A percentile compares a stretch with the other conserved stretches of the same genome.
Conservation (phyloP, 1,139 yeast genomes). For the Candida gigantensis region DNA sequence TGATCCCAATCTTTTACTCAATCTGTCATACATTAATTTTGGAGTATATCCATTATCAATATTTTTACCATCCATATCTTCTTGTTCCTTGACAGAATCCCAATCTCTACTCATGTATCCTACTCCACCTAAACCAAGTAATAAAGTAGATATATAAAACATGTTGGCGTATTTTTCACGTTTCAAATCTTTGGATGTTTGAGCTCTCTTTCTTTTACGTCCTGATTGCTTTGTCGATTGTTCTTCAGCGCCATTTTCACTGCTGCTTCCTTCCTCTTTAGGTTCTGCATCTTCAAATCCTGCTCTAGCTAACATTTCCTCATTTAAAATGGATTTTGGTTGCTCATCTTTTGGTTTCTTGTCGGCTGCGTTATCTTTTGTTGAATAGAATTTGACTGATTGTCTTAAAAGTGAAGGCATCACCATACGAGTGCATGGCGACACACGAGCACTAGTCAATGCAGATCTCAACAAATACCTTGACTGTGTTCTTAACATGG, state of each 20-base stretch:
- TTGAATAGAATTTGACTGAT: constrained; percentile 21
- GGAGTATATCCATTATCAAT: constrained; percentile 73
- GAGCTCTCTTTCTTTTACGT: constrained; percentile 53
- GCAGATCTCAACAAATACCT: constrained; percentile 9
- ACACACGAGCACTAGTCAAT: constrained; percentile 6
- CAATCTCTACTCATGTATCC: constrained; percentile 84
- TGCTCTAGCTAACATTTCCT: constrained; percentile 79
- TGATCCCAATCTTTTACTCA: constrained; percentile 69
- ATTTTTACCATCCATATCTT: constrained; percentile 46
- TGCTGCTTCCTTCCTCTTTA: constrained; percentile 11
- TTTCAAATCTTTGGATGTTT: constrained; percentile 61
- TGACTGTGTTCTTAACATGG: constrained; percentile 12
- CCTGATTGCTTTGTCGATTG: constrained; percentile 1
- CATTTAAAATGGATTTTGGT: constrained; percentile 67
- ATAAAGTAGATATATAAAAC: constrained; percentile 65
- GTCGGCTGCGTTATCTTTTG: constrained; percentile 17
- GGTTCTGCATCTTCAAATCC: constrained; percentile 59
- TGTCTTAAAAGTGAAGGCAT: constrained; percentile 4
- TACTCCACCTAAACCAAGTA: constrained; percentile 61
- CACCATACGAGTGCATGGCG: constrained; percentile 2
- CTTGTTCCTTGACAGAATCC: constrained; percentile 76
- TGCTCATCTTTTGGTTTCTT: constrained; percentile 29
- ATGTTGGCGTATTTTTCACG: constrained; percentile 67
- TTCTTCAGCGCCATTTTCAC: constrained; percentile 14
- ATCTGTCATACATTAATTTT: constrained; percentile 63